Conservation (phyloP, 441 rosid species). For the Croton setiger region DNA sequence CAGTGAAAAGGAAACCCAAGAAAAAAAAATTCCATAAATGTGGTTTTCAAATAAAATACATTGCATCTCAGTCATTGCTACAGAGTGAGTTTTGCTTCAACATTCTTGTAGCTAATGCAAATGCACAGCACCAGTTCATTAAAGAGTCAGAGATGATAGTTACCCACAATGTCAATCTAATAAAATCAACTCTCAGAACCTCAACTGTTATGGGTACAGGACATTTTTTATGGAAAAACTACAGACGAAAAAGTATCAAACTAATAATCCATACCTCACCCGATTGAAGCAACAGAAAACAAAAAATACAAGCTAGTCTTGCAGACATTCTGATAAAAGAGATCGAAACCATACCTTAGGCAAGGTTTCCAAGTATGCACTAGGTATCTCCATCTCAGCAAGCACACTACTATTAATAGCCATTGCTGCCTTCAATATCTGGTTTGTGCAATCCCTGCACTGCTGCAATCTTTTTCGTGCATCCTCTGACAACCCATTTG, state of each 20-base stretch:
- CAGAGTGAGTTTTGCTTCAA: not conserved
- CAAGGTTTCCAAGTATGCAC: constrained; percentile 74
- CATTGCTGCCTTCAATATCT: constrained; percentile 96
- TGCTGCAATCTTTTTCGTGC: constrained; percentile 79
- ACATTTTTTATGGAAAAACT: not conserved
- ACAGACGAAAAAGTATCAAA: not conserved
- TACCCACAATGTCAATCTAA: not conserved
- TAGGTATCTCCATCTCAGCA: constrained; percentile 88
- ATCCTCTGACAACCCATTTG: constrained; percentile 73
- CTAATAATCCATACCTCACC: not conserved
- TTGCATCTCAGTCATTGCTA: not conserved
- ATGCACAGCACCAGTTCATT: not conserved
- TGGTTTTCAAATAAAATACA: not conserved
- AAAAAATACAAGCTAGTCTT: too few species aligned
- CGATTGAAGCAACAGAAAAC: not conserved
- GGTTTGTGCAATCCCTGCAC: constrained; percentile 83
- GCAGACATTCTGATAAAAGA: not conserved
- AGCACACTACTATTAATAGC: constrained; percentile 89
- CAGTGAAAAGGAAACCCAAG: not conserved
- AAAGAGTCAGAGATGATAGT: not conserved
- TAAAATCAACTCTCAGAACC: not conserved
- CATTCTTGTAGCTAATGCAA: not conserved
- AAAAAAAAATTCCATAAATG: not conserved
- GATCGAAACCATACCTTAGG: constrained; percentile 57
- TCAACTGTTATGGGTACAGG: not conserved